These are phyloP conservation scores for Dictyostelium intermedium DNA, from an alignment of 78 protist species.

Conservation along the genomic window DNA sequence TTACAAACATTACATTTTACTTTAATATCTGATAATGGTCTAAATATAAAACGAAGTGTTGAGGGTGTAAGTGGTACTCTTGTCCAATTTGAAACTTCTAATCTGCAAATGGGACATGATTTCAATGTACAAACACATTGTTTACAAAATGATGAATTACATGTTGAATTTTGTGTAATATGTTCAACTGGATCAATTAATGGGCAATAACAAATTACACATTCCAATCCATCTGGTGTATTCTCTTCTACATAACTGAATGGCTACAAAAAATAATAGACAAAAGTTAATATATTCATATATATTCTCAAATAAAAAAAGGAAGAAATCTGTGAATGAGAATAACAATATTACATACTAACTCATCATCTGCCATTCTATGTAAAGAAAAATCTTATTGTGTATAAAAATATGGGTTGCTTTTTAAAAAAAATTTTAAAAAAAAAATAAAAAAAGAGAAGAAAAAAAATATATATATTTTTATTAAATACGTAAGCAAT, in stretches of 20 bases:
- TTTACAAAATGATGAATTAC: slow-evolving; percentile 35
- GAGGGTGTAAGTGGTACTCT: slow-evolving; percentile 18
- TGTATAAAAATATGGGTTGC: too few relatives aligned
- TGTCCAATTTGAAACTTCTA: slow-evolving; percentile 38
- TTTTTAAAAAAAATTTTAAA: neutral
- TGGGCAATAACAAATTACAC: slow-evolving; percentile 68
- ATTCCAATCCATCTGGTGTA: slow-evolving; percentile 31
- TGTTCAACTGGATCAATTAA: slow-evolving; percentile 72
- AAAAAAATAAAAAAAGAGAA: neutral
- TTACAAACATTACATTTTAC: slow-evolving; percentile 36
- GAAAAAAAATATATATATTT: too few relatives aligned
- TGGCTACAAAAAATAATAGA: slow-evolving; percentile 6
- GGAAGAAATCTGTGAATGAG: too few relatives aligned
- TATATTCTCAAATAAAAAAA: too few relatives aligned
- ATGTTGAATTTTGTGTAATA: slow-evolving; percentile 3
- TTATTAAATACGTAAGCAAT: too few relatives aligned
- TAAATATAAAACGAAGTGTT: slow-evolving; percentile 35
- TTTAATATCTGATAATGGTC: slow-evolving; percentile 52
- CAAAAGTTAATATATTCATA: too few relatives aligned
- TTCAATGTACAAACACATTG: slow-evolving; percentile 18
- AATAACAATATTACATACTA: neutral
- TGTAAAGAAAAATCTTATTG: neutral
- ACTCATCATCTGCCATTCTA: neutral
- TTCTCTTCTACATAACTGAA: slow-evolving; percentile 24
- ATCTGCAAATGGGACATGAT: slow-evolving; percentile 49